phyloP scores from a whole-genome alignment of 106 monocot species.

The Dioscorea zingiberensis region DNA sequence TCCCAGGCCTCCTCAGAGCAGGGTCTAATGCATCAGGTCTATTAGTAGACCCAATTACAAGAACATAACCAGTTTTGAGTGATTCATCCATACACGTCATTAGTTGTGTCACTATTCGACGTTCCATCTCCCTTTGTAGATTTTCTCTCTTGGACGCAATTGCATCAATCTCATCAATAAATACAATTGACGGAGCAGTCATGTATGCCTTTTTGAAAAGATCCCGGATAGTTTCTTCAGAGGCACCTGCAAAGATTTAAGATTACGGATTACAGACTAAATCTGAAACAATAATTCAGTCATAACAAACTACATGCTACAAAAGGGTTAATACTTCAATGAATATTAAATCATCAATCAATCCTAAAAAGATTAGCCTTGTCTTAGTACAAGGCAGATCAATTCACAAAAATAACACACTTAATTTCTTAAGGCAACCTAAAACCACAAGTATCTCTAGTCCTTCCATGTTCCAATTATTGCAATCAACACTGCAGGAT shows the following conservation, averaged over 20 bases:
- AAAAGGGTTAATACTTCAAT: no score
- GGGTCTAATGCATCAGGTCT: constrained; percentile 90
- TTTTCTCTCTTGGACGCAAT: constrained; percentile 96
- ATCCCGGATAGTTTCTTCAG: constrained; percentile 84
- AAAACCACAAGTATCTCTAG: no score
- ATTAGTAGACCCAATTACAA: constrained; percentile 99
- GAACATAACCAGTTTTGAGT: constrained; percentile 75
- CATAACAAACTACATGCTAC: no score
- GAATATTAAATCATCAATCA: no score
- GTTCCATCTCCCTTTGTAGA: constrained; percentile 88
- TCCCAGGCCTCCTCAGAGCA: constrained; percentile 79
- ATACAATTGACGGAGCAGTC: constrained; percentile 86
- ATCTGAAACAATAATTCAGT: no score
- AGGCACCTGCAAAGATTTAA: constrained; percentile 51
- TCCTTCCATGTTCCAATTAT: no score
- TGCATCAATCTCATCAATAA: constrained; percentile 98
- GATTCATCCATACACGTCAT: constrained; percentile 99
- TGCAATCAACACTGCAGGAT: no score
- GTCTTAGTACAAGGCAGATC: no score
- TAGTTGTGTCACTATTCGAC: constrained; percentile 87
- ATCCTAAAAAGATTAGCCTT: no score
- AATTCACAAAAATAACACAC: no score
- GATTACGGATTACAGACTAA: background rate
- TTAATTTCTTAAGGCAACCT: no score
- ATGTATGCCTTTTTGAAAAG: constrained; percentile 85